These are phyloP conservation scores for Trichoderma erinaceum DNA, from an alignment of 495 filamentous ascomycete species.

Conservation along the genomic window DNA sequence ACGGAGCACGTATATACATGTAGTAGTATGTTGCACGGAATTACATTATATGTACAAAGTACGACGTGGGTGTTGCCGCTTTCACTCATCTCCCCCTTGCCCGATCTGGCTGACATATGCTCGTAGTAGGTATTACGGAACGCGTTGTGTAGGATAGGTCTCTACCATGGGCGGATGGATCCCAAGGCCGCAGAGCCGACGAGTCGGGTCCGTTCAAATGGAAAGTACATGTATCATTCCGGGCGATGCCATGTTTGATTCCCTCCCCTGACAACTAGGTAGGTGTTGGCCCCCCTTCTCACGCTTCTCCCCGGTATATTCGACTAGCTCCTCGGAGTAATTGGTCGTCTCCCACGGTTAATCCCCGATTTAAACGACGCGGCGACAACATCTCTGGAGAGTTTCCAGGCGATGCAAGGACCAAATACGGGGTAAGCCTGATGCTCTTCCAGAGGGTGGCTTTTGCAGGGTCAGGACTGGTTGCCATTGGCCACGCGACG, in stretches of 20 bases:
- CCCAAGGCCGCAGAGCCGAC: conserved; percentile 3
- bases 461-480: not conserved
- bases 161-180: not conserved
- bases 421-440: not conserved
- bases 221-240: no score
- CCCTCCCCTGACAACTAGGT: not conserved
- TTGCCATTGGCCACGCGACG: conserved; percentile 9
- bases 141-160: not conserved
- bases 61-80: not conserved
- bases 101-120: not conserved
- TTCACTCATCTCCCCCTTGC: not conserved
- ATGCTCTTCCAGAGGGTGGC: not conserved
- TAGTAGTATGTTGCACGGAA: not conserved
- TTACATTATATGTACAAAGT: not conserved
- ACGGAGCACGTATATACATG: not conserved
- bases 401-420: conserved; percentile 1
- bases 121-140: not conserved
- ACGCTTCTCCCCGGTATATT: not conserved
- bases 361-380: not conserved
- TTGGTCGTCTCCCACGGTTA: not conserved
- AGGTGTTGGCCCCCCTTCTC: not conserved
- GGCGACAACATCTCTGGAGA: not conserved
- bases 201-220: not conserved
- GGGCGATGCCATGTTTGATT: not conserved
- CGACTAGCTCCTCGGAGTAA: conserved; percentile 4